A percentile compares a stretch with the other conserved stretches of the same genome.
These are phyloP conservation scores for Schizochytrium sp. DNA, from an alignment of 108 stramenopile species.

Conservation along the genomic window DNA sequence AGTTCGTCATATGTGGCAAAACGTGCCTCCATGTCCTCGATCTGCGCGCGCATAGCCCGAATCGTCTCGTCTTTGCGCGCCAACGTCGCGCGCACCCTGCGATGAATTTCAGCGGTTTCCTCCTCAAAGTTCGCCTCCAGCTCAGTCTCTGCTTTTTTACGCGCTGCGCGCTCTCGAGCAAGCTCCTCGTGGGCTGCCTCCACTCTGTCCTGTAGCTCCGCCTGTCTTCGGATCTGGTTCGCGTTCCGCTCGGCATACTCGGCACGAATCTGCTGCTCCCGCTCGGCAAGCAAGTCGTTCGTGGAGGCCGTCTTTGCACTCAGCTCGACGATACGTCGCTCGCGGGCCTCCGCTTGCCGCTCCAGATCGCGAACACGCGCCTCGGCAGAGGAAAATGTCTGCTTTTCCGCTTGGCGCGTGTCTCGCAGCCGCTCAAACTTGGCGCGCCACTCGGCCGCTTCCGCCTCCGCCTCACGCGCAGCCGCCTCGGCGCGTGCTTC, in stretches of 20 bases:
- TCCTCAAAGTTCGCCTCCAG: background rate
- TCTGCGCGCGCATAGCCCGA: background rate
- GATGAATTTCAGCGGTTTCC: background rate
- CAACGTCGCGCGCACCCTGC: background rate
- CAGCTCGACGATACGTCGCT: background rate
- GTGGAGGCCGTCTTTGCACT: background rate
- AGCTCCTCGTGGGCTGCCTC: background rate
- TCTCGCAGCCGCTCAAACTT: background rate
- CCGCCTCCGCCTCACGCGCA: background rate
- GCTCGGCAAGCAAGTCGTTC: background rate
- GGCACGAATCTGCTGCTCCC: background rate
- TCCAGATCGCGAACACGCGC: background rate
- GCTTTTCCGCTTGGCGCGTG: background rate
- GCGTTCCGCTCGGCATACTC: background rate
- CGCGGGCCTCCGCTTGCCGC: background rate
- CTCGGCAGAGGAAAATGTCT: background rate
- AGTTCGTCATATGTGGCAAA: background rate
- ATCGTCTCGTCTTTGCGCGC: conserved; percentile 7
- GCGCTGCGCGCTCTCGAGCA: background rate
- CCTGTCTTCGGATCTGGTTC: background rate
- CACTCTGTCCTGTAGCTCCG: background rate
- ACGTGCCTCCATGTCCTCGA: background rate
- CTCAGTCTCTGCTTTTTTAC: background rate
- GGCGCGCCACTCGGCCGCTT: background rate
- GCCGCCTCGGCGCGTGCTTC: background rate